Conservation (phyloP, 306 rosid species). For the Vachellia pachyceras region DNA sequence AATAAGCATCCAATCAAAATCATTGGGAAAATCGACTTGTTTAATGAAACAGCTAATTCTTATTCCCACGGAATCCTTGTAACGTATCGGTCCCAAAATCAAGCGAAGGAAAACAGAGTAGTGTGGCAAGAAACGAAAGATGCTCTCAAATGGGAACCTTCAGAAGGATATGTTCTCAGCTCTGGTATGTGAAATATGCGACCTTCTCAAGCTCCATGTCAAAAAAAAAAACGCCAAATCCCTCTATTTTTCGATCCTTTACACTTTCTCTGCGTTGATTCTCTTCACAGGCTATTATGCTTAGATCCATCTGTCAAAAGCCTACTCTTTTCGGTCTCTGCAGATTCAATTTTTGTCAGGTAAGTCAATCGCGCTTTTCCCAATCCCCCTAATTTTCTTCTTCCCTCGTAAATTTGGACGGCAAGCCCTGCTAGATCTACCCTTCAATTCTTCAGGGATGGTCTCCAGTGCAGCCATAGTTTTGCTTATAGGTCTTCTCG, state of each 20-base stretch:
- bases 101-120: background rate
- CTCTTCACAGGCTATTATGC: background rate
- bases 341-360: constrained; percentile 45
- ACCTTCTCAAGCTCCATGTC: background rate
- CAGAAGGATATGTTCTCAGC: constrained; percentile 37
- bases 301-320: constrained; percentile 42
- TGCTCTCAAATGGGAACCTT: constrained; percentile 48
- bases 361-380: background rate
- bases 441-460: constrained; percentile 46
- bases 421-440: constrained; percentile 39
- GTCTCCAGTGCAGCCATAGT: constrained; percentile 58
- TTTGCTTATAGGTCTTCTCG: constrained; percentile 69
- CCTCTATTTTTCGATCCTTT: background rate
- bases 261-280: constrained; percentile 6
- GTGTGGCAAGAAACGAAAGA: constrained; percentile 23
- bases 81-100: background rate
- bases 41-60: background rate
- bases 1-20: no score
- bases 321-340: constrained; percentile 7
- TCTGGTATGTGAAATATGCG: background rate
- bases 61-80: background rate
- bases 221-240: background rate
- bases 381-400: background rate
- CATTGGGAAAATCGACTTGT: background rate
- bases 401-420: background rate